Evolutionary conservation across 2,329 filamentous ascomycete species (phyloP), one percentile per base, ranked within the genome.

Genomic region (Monosporascus sp.): DNA sequence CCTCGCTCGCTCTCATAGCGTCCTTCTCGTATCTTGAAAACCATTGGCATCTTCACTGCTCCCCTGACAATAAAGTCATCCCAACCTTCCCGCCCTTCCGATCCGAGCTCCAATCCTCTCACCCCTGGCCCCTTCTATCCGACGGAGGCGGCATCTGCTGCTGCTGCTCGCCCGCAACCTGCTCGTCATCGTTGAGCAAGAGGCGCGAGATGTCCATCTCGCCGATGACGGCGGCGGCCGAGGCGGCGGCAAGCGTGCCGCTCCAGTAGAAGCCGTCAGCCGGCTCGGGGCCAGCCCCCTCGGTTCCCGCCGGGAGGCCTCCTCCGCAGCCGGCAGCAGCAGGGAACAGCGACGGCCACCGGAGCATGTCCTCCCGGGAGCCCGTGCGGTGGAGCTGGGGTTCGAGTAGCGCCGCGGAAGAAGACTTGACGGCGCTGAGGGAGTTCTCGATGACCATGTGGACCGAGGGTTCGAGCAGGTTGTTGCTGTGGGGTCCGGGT

Each of bases 131-230:
- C 41, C 66, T 60, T 53, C 61, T 62, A 24, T 69, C 67, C 5
- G 56, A 50, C 27, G 56, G 52, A 11, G 60, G 45, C 9, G 60
- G 27, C 27, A 31, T 31, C 27, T 41, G 17, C 38, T 41, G 38
- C 18, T 41, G 38, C 38, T 46, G 50, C 27, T 68, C 65, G 25
- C 56, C 57, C 48, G 60, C 52, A 15, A 53, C 51, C 48, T 71
- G 72, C 4, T 70, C 68, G 56, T 83, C 80, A 50, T 83, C 80
- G 50, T 84, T 80, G n/a, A 85, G 71, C 2, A 85, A 65, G 2
- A 86, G 71, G 14, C 82, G 75, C 17, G 80, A 81, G 46, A 85
- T 83, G 50, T 82, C 82, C 82, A 85, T 85, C 63, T 84, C 82
- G 17, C 79, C 76, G 8, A 73, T 70, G 49, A 57, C 72, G 3